Percentiles rank a stretch among this genome's conserved stretches.
Conservation (phyloP, 176 grass and related monocot genomes). For the Neostapfia colusana region DNA sequence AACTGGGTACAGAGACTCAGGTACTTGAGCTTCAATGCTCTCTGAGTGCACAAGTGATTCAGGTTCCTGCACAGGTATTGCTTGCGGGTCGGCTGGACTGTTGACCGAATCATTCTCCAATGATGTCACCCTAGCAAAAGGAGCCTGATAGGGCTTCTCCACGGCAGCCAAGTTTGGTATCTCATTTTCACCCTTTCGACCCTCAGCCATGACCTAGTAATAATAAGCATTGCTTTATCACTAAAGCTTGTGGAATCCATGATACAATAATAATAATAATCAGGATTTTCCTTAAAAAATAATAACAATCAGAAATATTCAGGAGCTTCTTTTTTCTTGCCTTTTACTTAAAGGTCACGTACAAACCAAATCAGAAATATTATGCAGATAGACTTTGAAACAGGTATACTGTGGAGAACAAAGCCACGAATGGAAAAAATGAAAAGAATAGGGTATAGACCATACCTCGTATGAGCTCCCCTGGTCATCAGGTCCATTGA, state of each 20-base stretch:
- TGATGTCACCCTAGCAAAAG: slow-evolving; percentile 67
- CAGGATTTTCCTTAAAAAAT: no score
- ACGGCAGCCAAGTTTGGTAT: slow-evolving; percentile 1
- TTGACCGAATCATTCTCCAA: slow-evolving; percentile 51
- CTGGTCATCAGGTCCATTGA: slow-evolving; percentile 31
- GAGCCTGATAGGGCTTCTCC: slow-evolving; percentile 67
- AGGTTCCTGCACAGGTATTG: slow-evolving; percentile 36
- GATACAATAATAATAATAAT: background rate
- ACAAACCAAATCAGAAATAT: background rate
- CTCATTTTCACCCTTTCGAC: slow-evolving; percentile 48
- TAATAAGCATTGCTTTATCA: slow-evolving; percentile 34
- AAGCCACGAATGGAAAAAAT: slow-evolving; percentile 12
- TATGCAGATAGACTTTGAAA: slow-evolving; percentile 22
- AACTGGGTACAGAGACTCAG: slow-evolving; percentile 29
- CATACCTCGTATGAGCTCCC: slow-evolving; percentile 56
- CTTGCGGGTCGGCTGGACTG: slow-evolving; percentile 17
- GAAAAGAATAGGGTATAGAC: slow-evolving; percentile 26
- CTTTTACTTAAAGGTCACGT: background rate
- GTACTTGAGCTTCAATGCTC: slow-evolving; percentile 49
- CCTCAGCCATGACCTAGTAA: slow-evolving; percentile 52
- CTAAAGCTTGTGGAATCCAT: background rate
- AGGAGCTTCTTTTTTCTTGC: background rate
- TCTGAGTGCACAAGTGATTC: slow-evolving; percentile 42
- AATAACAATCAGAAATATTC: background rate
- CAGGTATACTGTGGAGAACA: slow-evolving; percentile 6